Percentiles rank a stretch among this genome's conserved stretches.
These are phyloP conservation scores for Elsinoe australis DNA, from an alignment of 2,329 filamentous ascomycete species.

Conservation along the genomic window DNA sequence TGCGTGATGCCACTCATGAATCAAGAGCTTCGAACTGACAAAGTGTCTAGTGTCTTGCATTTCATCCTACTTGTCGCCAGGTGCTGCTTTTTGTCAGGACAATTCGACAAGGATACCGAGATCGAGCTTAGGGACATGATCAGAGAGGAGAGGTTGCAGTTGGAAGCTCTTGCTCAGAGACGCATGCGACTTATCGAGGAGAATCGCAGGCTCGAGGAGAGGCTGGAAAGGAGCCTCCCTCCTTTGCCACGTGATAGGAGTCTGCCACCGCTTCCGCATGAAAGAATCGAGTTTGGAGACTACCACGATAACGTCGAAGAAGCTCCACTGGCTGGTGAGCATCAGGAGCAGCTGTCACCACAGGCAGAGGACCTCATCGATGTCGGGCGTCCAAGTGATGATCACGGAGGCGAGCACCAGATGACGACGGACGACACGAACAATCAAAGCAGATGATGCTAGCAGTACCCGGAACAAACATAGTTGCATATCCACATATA, in stretches of 20 bases:
- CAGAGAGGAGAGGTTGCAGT: neutral
- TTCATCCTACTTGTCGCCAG: slow-evolving; percentile 2
- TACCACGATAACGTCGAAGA: too few species aligned
- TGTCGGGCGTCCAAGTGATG: neutral
- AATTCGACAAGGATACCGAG: neutral
- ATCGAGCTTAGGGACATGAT: slow-evolving; percentile 3
- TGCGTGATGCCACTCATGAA: neutral
- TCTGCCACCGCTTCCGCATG: neutral
- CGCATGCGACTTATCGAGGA: neutral
- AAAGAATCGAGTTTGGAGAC: too few species aligned
- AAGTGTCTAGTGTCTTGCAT: neutral
- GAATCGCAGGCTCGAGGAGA: neutral
- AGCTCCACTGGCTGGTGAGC: too few species aligned
- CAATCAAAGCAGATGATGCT: neutral
- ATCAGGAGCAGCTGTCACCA: too few species aligned
- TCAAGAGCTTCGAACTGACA: too few species aligned
- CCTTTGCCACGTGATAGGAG: neutral
- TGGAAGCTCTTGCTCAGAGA: neutral
- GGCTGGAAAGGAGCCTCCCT: neutral
- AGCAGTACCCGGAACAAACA: neutral
- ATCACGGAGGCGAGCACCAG: neutral
- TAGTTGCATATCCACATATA: neutral
- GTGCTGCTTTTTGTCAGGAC: neutral
- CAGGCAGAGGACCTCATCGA: neutral
- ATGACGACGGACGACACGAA: neutral